Base-by-base conservation (phyloP, 306 rosid genomes). In the Cucurbita pepo region DNA sequence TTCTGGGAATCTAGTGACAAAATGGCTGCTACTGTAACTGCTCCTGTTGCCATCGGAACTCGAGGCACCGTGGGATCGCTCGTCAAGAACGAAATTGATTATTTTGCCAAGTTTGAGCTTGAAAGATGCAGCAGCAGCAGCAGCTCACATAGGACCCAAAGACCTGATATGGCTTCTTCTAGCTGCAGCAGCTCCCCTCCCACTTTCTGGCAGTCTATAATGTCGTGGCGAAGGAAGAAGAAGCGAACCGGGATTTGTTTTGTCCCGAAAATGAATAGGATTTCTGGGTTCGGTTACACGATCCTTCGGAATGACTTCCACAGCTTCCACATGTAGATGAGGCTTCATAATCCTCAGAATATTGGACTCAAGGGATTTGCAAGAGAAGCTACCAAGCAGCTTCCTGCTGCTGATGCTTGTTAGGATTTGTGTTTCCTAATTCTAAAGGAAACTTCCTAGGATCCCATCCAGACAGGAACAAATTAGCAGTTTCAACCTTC, bases 51-150 rank as follows among this genome's bases (percentile, higher is more conserved):
- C 53, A 79, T 90, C 54, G 96, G 97, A 75, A 90, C 97, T 75
- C 84, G 87, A 18, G 97, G 97, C 75, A 91, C 97, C 1, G 81
- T 91, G 8, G 97, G 91, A 52, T 89, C 96, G 15, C 87, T 91
- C 3, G 86, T 91, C 15, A 84, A 82, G 82, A 87, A 80, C 79
- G 93, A 89, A 79, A 89, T 89, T 25, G 97, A 91, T 76, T 86
- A 87, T 72, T 91, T 88, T 83, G 81, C 86, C 60, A 87, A 84
- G 85, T 65, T 85, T 62, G 92, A 91, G 79, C 72, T 81, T n/a
- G 91, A 88, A 53, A 78, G 57, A 71, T 56, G 71, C 69, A 87
- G 19, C 45, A 36, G 73, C 75, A 87, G 21, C 43, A 59, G 78
- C 47, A 65, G 73, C 58, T 69, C 84, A 25, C 75, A 70, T 25